phyloP scores from a whole-genome alignment of 371 early-diverging fungal species.

The Choanephora cucurbitarum region DNA sequence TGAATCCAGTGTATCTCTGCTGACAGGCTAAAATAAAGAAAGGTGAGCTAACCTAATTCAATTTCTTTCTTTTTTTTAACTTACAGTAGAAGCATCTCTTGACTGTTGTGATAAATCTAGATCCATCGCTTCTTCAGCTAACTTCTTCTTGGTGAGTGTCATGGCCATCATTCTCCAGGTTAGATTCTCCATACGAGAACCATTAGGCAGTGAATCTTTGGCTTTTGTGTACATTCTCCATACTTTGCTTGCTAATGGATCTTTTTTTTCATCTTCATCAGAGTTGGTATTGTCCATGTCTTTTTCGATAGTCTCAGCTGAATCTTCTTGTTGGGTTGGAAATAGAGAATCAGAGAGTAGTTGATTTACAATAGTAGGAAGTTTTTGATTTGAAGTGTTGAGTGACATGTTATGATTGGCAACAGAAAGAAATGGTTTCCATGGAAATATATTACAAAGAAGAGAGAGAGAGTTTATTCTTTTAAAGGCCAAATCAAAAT shows the following conservation, averaged over 20 bases:
- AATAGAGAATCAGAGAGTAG: slow-evolving; percentile 29
- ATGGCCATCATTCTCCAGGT: slow-evolving; percentile 78
- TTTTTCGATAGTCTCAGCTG: background rate
- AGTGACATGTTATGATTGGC: slow-evolving; percentile 16
- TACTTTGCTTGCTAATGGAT: slow-evolving; percentile 61
- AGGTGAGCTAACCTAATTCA: too few relatives aligned
- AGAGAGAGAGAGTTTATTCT: background rate
- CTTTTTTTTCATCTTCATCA: slow-evolving; percentile 42
- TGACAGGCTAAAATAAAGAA: slow-evolving; percentile 22
- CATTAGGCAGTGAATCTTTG: slow-evolving; percentile 66
- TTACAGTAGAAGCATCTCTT: background rate
- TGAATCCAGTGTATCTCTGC: slow-evolving; percentile 15
- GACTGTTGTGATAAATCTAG: background rate
- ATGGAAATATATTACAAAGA: slow-evolving; percentile 1
- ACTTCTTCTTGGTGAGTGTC: slow-evolving; percentile 49
- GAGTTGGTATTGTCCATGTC: slow-evolving; percentile 13
- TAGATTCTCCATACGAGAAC: slow-evolving; percentile 66
- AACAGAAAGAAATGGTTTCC: too few relatives aligned
- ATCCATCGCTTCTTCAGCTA: slow-evolving; percentile 11
- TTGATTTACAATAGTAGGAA: slow-evolving; percentile 19
- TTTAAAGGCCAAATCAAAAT: background rate
- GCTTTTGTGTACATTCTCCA: slow-evolving; percentile 76
- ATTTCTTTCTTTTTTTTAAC: too few relatives aligned
- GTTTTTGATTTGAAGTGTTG: slow-evolving; percentile 9
- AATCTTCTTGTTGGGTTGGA: slow-evolving; percentile 2